A percentile compares a stretch with the other conserved stretches of the same genome.
These are phyloP conservation scores for Kandelia obovata DNA, from an alignment of 345 rosid genomes.

Conservation along the genomic window DNA sequence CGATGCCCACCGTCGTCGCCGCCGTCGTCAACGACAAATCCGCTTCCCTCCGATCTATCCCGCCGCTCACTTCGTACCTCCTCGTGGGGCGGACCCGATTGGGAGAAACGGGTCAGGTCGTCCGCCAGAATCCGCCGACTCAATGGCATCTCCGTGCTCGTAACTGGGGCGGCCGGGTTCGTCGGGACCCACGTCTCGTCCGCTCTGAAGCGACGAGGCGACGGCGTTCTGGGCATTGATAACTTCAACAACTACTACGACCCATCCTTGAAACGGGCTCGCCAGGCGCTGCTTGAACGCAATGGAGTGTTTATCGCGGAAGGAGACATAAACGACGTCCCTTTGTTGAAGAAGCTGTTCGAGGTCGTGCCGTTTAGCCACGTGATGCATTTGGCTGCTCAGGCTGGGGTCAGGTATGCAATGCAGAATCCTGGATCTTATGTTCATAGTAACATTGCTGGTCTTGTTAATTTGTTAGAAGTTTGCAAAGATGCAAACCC, in stretches of 20 bases:
- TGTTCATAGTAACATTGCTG: constrained; percentile 83
- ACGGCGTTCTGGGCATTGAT: constrained; percentile 82
- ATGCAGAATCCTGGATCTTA: constrained; percentile 84
- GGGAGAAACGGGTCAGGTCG: constrained; percentile 64
- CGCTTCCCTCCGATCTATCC: constrained; percentile 59
- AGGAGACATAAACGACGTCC: constrained; percentile 83
- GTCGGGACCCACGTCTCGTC: constrained; percentile 89
- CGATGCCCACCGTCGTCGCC: constrained; percentile 54
- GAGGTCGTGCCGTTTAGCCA: constrained; percentile 77
- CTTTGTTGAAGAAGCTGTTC: constrained; percentile 61
- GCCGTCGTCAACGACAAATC: constrained; percentile 34
- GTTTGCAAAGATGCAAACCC: constrained; percentile 74
- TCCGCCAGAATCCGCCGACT: constrained; percentile 69
- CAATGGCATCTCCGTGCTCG: constrained; percentile 68
- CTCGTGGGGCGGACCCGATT: constrained; percentile 76
- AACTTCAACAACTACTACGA: constrained; percentile 92
- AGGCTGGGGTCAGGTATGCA: constrained; percentile 88
- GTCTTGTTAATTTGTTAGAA: constrained; percentile 71
- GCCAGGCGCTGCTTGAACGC: constrained; percentile 75
- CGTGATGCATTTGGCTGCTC: constrained; percentile 95
- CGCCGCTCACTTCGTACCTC: constrained; percentile 75
- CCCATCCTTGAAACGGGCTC: constrained; percentile 77
- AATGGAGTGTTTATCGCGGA: constrained; percentile 73
- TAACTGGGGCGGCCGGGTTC: constrained; percentile 93
- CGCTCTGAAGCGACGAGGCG: constrained; percentile 80